Evolutionary conservation across 208 protist genomes (phyloP), one percentile per base, ranked within the genome.

Genomic region (Trypanosoma brucei): DNA sequence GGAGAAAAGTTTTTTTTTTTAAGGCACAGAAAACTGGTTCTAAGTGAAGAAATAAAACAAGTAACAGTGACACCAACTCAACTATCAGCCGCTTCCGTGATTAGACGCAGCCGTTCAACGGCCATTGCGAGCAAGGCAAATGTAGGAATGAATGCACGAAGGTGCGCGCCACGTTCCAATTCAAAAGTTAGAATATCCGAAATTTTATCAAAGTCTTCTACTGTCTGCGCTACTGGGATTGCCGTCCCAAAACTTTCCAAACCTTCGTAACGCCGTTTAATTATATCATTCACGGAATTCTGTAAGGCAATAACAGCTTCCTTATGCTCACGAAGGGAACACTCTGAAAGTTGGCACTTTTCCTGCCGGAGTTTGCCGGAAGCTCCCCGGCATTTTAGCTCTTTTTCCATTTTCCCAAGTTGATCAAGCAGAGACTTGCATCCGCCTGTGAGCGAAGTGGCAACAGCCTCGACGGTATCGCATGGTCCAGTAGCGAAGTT

Each of bases 81-180:
- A 0, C 22, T 22, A 22, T 22, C 22, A 22, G 22, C 22, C 22
- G 22, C 22, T 22, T 22, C 22, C 22, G 54, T 44, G 45, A 66
- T 48, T 59, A 73, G 73, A 31, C 45, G 42, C 4, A 78, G 35
- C 38, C 68, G 83, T 59, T 93, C 86, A 36, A 77, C 81, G 30
- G 86, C 86, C 34, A 93, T 79, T 13, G 78, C 75, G 13, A 93
- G 72, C 62, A 89, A 84, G 3, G 75, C 76, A 71, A 91, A 93
- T n/a, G 80, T 85, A 0, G 87, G 87, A 3, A 91, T n/a, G 68
- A 93, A 93, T 6, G 79, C 80, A 11, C 71, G 70, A 6, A 91
- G 72, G 33, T 76, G 79, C 9, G 60, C 51, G 1, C 63, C 67
- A 35, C 87, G 87, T 65, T 89, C 79, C 42, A 62, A 37, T 65